Evolutionary conservation across 1,284 basidiomycete species (phyloP).

Genomic region (Ganoderma boninense): DNA sequence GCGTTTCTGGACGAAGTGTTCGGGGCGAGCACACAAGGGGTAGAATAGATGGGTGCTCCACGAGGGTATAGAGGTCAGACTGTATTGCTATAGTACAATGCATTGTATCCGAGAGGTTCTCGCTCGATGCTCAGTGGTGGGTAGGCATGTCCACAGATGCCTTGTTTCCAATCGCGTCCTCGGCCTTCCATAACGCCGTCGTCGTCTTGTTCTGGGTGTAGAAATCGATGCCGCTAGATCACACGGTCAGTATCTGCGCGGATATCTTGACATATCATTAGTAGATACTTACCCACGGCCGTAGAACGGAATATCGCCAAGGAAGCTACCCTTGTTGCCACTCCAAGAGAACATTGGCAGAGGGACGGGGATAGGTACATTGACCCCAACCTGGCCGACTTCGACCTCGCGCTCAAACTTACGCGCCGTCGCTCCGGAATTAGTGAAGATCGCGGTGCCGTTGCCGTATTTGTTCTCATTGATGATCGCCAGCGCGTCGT

Average conservation of each 20-base stretch:
- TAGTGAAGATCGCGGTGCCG: slow-evolving; percentile 97
- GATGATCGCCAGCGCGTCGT: slow-evolving; percentile 91
- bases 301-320: slow-evolving; percentile 92
- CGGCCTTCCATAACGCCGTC: slow-evolving; percentile 84
- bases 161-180: slow-evolving; percentile 80
- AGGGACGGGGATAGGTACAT: slow-evolving; percentile 92
- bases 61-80: neutral
- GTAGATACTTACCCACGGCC: slow-evolving; percentile 72
- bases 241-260: slow-evolving; percentile 3
- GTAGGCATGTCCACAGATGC: slow-evolving; percentile 89
- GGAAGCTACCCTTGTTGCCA: slow-evolving; percentile 89
- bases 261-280: neutral
- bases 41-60: slow-evolving; percentile 1
- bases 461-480: slow-evolving; percentile 94
- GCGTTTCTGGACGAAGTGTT: slow-evolving; percentile 76
- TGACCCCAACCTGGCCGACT: slow-evolving; percentile 94
- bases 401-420: slow-evolving; percentile 93
- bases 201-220: slow-evolving; percentile 93
- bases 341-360: slow-evolving; percentile 94
- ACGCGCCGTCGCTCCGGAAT: slow-evolving; percentile 94
- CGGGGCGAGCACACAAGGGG: slow-evolving; percentile 38
- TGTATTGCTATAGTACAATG: slow-evolving; percentile 27
- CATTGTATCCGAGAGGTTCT: slow-evolving; percentile 9
- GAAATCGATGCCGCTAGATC: slow-evolving; percentile 81
- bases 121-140: slow-evolving; percentile 55